Percentiles rank a stretch among this genome's conserved stretches.
These are phyloP conservation scores for Fremontodendron californicum DNA, from an alignment of 345 rosid species.

Conservation along the genomic window DNA sequence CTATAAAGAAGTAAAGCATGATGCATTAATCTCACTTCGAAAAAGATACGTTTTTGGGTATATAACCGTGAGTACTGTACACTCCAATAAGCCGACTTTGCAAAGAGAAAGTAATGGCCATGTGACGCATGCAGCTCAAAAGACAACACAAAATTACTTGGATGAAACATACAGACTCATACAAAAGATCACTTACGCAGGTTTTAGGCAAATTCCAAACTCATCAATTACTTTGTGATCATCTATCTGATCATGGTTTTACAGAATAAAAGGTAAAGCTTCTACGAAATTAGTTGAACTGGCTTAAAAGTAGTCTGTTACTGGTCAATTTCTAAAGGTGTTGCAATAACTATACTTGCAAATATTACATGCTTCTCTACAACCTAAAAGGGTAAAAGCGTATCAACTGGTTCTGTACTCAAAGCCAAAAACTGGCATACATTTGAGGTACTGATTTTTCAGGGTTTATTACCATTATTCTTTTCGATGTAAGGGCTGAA, in stretches of 20 bases:
- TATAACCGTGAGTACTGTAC: too few relatives aligned
- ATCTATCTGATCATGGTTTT: background rate
- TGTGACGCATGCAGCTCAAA: too few relatives aligned
- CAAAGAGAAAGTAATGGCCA: too few relatives aligned
- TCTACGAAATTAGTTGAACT: background rate
- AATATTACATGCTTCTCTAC: conserved; percentile 14
- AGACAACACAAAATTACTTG: too few relatives aligned
- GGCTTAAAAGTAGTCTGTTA: background rate
- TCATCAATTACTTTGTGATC: background rate
- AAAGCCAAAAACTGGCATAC: background rate
- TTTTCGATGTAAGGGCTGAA: conserved; percentile 31
- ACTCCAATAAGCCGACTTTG: too few relatives aligned
- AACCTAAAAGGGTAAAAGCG: background rate
- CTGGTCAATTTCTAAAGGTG: background rate
- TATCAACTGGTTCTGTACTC: background rate
- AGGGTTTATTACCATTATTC: conserved; percentile 7
- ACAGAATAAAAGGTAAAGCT: background rate
- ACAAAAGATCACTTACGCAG: too few relatives aligned
- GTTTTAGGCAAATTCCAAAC: background rate
- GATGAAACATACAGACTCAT: too few relatives aligned
- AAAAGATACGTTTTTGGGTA: too few relatives aligned
- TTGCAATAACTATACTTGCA: background rate
- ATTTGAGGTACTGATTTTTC: background rate
- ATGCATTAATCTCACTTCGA: too few relatives aligned
- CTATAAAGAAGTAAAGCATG: too few relatives aligned